Percentiles rank a stretch among this genome's conserved stretches.
phyloP scores from a whole-genome alignment of 2,329 filamentous ascomycete genomes.

The Madurella mycetomatis region DNA sequence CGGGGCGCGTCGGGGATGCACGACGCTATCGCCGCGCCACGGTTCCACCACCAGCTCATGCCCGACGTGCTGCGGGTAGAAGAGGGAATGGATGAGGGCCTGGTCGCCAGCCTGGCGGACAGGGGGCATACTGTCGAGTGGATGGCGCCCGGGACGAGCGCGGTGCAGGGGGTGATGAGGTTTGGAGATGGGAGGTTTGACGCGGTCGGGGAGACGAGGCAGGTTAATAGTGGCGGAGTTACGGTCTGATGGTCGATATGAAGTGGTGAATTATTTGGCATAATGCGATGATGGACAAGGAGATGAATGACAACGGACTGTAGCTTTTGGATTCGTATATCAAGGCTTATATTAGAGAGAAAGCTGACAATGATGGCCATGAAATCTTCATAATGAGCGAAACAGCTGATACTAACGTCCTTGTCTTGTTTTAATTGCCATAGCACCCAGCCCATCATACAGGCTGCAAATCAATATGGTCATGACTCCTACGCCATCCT shows the following conservation, averaged over 20 bases:
- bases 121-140: slow-evolving; percentile 73
- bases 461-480: too few species aligned
- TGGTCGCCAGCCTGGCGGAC: slow-evolving; percentile 60
- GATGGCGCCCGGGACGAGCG: slow-evolving; percentile 60
- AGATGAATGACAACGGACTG: too few species aligned
- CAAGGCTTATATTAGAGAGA: too few species aligned
- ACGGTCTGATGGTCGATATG: slow-evolving; percentile 35
- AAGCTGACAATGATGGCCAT: too few species aligned
- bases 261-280: not conserved
- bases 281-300: too few species aligned
- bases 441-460: too few species aligned
- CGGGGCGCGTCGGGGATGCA: slow-evolving; percentile 48
- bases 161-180: slow-evolving; percentile 67
- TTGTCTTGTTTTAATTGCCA: too few species aligned
- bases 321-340: too few species aligned
- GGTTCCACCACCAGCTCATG: slow-evolving; percentile 78
- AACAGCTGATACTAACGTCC: too few species aligned
- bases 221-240: slow-evolving; percentile 66
- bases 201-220: slow-evolving; percentile 77
- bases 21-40: slow-evolving; percentile 61
- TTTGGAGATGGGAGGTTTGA: slow-evolving; percentile 66
- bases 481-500: not conserved
- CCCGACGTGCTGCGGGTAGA: slow-evolving; percentile 69
- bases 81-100: slow-evolving; percentile 64
- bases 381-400: too few species aligned